Evolutionary conservation across 192 early-diverging fungal species (phyloP), one percentile per base, ranked within the genome.

Genomic region (Coemansia sp.): DNA sequence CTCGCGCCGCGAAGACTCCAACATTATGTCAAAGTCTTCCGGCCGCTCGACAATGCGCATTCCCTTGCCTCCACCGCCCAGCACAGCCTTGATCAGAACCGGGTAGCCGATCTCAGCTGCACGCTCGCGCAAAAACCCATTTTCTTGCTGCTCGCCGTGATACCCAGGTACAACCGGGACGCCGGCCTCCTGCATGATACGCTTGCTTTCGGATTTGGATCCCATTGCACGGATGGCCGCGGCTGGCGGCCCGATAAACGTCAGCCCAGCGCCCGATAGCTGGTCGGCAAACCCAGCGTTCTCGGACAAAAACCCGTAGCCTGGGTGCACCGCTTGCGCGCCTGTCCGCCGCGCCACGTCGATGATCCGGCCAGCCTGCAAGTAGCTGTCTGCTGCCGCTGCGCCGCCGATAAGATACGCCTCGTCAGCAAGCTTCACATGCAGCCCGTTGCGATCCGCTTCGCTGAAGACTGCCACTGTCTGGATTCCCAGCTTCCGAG

Each of bases 51-150:
- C 97, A 68, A 97, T 96, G 17, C 97, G 88, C 95, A 98, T 98
- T 8, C 97, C 97, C 82, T 96, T 96, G 52, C 97, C 97, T 71
- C 97, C 97, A 45, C 97, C 97, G 59, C 97, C 97, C 75, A 94
- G 92, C 57, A 96, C 87, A 35, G 97, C 97, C 85, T 99, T 99
- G 86, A 99, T 99, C 74, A 99, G 75, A 33, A 99, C 95, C 2
- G 95, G 96, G 79, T 95, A 98, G 2, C 95, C 95, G 64, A 96
- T 98, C 61, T 90, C 79, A 22, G 71, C 87, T 6, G 94, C 92
- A 78, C 93, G 79, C 17, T 85, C 72, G 70, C 90, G 91, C 67
- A 95, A 75, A 75, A 89, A 91, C 33, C 65, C 86, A 18, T 86
- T 83, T 43, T 92, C 89, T 73, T 97, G 96, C 67, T 93, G 88